Base-by-base conservation (phyloP, 495 filamentous ascomycete species). In the Aspergillus mulundensis region DNA sequence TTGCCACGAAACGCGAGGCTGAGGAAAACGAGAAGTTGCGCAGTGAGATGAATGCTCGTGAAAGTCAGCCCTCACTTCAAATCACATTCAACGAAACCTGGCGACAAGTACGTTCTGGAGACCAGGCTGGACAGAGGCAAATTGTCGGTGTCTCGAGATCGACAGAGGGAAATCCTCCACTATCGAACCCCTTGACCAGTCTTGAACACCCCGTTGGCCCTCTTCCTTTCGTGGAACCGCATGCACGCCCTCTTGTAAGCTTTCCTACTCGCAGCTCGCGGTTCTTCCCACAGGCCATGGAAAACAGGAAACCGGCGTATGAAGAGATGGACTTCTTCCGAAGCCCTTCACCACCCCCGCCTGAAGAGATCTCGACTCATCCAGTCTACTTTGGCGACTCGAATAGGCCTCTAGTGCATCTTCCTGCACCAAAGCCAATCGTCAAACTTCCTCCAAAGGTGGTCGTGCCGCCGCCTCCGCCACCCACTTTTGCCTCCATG, bases 321-420 rank as follows among this genome's bases (percentile, higher is more conserved):
- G 71, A 70, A 34, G 72, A 71, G 41, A 52, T 54, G 3, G 66
- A 66, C 39, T 59, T 60, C 49, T 53, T 68, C 45, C 70, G 69
- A 49, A 76, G 73, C 43, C 71, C 77, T 36, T 89, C 87, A 1
- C 87, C 88, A 2, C 88, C 89, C 32, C 88, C 89, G 6, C 87
- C 88, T 0, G 88, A 89, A 61, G 76, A 77, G 49, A 45, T 70
- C 49, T 85, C 83, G 55, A 78, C 71, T 38, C 88, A 92, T 62
- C 88, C 88, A 0, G 89, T 83, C 5, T 90, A 85, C 55, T 82
- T 83, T 57, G 84, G 85, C 46, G 82, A 86, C 63, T 76, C 73
- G 3, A 75, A 72, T 28, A 83, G 80, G 23, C 88, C 88, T 1
- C 74, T 84, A 53, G 87, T 93, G 16, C 80, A 85, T 28, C 70